phyloP scores from a whole-genome alignment of 2,329 filamentous ascomycete genomes.

The Teratosphaeria nubilosa region DNA sequence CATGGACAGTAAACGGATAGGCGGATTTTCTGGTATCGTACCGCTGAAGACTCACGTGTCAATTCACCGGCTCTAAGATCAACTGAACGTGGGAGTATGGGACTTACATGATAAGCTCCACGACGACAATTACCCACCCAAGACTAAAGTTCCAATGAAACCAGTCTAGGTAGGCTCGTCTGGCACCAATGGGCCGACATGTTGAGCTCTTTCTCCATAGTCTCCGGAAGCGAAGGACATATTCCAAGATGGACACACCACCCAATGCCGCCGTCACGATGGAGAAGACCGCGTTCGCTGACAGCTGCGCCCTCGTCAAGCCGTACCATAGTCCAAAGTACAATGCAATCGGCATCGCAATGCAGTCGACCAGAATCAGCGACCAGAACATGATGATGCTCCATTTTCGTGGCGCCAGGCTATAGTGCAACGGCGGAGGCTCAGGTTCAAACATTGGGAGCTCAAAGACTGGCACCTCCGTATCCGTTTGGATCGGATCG shows the following conservation, averaged over 20 bases:
- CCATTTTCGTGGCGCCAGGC: slow-evolving; percentile 43
- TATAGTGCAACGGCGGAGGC: slow-evolving; percentile 47
- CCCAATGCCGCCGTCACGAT: slow-evolving; percentile 46
- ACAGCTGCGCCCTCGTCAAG: slow-evolving; percentile 33
- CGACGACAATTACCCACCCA: slow-evolving; percentile 47
- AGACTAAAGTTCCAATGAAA: slow-evolving; percentile 49
- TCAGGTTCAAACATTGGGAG: slow-evolving; percentile 21
- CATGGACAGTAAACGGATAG: slow-evolving; percentile 45
- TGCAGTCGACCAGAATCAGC: slow-evolving; percentile 48
- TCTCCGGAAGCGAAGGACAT: slow-evolving; percentile 39
- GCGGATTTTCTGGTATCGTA: slow-evolving; percentile 37
- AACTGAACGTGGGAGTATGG: not conserved
- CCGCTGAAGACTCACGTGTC: slow-evolving; percentile 22
- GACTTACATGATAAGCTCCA: slow-evolving; percentile 43
- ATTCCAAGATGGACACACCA: slow-evolving; percentile 45
- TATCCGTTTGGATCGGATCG: not conserved
- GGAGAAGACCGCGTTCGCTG: slow-evolving; percentile 42
- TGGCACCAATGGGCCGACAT: slow-evolving; percentile 42
- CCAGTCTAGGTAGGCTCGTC: slow-evolving; percentile 41
- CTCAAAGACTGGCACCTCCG: slow-evolving; percentile 1
- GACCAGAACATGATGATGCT: slow-evolving; percentile 50
- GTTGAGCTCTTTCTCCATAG: slow-evolving; percentile 43
- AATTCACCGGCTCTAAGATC: not conserved
- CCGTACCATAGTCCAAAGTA: slow-evolving; percentile 52
- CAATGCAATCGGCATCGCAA: slow-evolving; percentile 48